Conservation (phyloP, 768 basidiomycete species). For the Lentinula detonsa region DNA sequence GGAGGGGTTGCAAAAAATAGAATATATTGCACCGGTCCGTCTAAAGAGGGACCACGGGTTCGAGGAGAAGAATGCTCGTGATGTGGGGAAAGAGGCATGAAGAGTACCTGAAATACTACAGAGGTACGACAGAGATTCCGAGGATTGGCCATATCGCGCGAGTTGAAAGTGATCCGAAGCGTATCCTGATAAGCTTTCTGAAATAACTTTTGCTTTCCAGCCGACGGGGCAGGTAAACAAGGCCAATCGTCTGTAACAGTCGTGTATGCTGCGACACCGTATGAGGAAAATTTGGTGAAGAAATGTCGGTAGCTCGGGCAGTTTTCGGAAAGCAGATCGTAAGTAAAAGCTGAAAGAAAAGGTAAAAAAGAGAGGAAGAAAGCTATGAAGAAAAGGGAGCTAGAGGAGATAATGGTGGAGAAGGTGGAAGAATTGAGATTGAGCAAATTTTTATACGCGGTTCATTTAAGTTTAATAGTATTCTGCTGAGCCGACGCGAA, state of each 20-base stretch:
- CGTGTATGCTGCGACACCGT: conserved; percentile 4
- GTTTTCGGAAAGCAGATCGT: conserved; percentile 1
- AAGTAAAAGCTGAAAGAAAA: background rate
- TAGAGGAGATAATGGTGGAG: background rate
- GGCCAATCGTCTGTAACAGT: background rate
- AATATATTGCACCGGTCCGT: background rate
- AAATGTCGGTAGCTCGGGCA: conserved; percentile 5
- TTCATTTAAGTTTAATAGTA: background rate
- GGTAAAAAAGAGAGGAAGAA: background rate
- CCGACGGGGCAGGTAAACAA: background rate
- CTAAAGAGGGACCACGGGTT: background rate
- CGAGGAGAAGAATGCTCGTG: background rate
- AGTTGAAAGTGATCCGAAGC: background rate
- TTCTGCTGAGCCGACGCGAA: background rate
- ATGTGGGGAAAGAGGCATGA: conserved; percentile 1
- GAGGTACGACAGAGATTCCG: background rate
- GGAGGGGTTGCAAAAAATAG: background rate
- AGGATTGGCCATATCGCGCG: conserved; percentile 4
- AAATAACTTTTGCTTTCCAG: background rate
- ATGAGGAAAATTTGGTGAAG: background rate
- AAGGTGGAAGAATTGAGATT: background rate
- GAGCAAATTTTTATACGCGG: background rate
- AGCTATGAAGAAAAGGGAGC: background rate
- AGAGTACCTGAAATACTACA: background rate
- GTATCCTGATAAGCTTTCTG: background rate